Evolutionary conservation across 1,139 yeast species (phyloP).

Genomic region (Geotrichum citri-aurantii): DNA sequence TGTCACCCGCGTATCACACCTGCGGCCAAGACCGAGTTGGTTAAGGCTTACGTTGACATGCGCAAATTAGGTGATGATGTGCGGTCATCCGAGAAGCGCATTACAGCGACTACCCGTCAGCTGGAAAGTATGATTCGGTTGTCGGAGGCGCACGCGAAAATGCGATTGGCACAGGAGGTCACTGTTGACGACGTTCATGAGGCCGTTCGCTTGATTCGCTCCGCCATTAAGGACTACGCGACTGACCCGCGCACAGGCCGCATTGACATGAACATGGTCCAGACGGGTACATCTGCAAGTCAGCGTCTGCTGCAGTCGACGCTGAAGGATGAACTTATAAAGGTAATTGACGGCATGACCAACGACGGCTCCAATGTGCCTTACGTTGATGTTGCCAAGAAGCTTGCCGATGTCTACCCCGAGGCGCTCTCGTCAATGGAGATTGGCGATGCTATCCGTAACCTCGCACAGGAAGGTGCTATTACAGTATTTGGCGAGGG

Average conservation of each 20-base stretch:
- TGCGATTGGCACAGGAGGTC: conserved; percentile 72
- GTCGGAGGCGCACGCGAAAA: conserved; percentile 94
- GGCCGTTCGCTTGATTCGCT: conserved; percentile 83
- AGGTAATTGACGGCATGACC: conserved; percentile 40
- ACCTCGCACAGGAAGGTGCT: conserved; percentile 72
- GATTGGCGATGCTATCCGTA: conserved; percentile 58
- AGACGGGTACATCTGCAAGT: conserved; percentile 89
- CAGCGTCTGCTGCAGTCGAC: conserved; percentile 78
- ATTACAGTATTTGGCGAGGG: conserved; percentile 70
- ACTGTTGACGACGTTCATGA: conserved; percentile 82
- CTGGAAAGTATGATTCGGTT: conserved; percentile 92
- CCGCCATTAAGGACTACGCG: conserved; percentile 96
- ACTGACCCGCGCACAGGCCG: conserved; percentile 96
- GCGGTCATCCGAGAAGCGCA: conserved; percentile 78
- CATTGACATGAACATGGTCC: conserved; percentile 95
- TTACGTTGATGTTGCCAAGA: conserved; percentile 56
- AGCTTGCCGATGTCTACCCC: conserved; percentile 64
- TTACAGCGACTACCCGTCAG: conserved; percentile 97
- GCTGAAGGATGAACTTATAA: conserved; percentile 40
- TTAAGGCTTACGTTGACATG: conserved; percentile 89
- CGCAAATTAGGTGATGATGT: conserved; percentile 90
- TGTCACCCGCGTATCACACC: conserved; percentile 69
- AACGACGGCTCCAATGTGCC: conserved; percentile 50
- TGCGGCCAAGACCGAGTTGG: conserved; percentile 80
- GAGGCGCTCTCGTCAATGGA: conserved; percentile 66